A percentile compares a stretch with the other conserved stretches of the same genome.
phyloP scores from a whole-genome alignment of 495 filamentous ascomycete species.

The Penicillium tannophilum region DNA sequence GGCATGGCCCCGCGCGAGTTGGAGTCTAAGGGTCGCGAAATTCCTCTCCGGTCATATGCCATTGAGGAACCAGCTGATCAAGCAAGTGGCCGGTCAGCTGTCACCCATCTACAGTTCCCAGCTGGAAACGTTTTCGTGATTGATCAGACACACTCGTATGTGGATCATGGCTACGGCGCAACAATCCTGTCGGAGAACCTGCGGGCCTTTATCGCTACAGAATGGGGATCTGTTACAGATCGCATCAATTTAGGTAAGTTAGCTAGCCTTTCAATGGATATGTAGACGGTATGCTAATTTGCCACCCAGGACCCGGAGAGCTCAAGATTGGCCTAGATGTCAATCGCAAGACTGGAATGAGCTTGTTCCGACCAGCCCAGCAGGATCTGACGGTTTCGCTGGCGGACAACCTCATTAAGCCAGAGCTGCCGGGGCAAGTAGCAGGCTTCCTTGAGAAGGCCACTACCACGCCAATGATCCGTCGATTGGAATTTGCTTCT shows the following conservation, averaged over 20 bases:
- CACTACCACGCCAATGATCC: constrained; percentile 42
- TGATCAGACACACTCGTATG: constrained; percentile 49
- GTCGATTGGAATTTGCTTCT: constrained; percentile 44
- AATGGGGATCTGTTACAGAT: constrained; percentile 71
- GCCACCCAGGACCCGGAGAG: constrained; percentile 61
- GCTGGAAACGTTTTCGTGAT: constrained; percentile 51
- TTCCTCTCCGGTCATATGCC: constrained; percentile 60
- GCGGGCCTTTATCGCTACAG: constrained; percentile 65
- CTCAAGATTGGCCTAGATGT: constrained; percentile 64
- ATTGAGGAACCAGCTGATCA: constrained; percentile 59
- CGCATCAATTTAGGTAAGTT: constrained; percentile 65
- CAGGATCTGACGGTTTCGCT: constrained; percentile 68
- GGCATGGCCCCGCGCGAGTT: constrained; percentile 61
- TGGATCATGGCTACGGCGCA: constrained; percentile 47
- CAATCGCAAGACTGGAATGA: constrained; percentile 59
- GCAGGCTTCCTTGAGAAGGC: constrained; percentile 52
- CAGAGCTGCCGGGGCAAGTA: constrained; percentile 58
- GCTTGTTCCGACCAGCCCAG: constrained; percentile 64
- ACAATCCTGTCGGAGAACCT: constrained; percentile 72
- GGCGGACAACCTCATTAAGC: constrained; percentile 60
- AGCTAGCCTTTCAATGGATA: background rate
- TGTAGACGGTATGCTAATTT: constrained; percentile 13
- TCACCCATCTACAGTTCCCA: constrained; percentile 44
- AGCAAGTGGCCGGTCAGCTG: constrained; percentile 28
- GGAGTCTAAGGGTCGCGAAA: constrained; percentile 64